Conservation (phyloP, 1,284 basidiomycete species). For the Taiwanofungus camphoratus region DNA sequence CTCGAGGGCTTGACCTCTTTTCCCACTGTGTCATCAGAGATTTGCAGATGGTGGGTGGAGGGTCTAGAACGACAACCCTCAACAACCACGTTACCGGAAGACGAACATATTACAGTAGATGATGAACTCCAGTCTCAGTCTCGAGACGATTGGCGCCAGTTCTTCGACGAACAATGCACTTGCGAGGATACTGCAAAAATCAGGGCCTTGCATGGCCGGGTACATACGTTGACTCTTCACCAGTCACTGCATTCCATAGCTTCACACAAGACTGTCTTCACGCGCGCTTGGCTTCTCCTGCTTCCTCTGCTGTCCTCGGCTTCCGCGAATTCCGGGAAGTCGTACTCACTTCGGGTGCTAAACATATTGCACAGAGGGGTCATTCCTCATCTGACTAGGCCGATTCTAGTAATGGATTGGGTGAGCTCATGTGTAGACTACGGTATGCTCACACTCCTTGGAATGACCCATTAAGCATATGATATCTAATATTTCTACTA, state of each 20-base stretch:
- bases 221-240: conserved; percentile 64
- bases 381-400: conserved; percentile 77
- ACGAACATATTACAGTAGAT: conserved; percentile 33
- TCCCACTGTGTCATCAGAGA: conserved; percentile 68
- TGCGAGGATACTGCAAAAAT: conserved; percentile 30
- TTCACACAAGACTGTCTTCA: conserved; percentile 76
- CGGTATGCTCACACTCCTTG: conserved; percentile 39
- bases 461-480: background rate
- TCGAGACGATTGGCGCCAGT: conserved; percentile 74
- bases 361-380: conserved; percentile 82
- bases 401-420: conserved; percentile 92
- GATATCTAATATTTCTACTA: background rate
- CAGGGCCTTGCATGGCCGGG: conserved; percentile 36
- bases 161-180: conserved; percentile 63
- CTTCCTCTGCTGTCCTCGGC: conserved; percentile 50
- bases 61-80: conserved; percentile 61
- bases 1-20: conserved; percentile 80
- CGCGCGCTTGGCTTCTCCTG: conserved; percentile 70
- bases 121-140: conserved; percentile 34
- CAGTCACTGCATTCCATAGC: conserved; percentile 69
- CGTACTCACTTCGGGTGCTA: conserved; percentile 55
- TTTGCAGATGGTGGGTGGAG: conserved; percentile 85
- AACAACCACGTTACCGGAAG: conserved; percentile 33
- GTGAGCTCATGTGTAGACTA: conserved; percentile 83
- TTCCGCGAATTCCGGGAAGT: conserved; percentile 35